These are phyloP conservation scores for Chlorencoelia australis DNA, from an alignment of 2,329 filamentous ascomycete genomes.

Conservation along the genomic window DNA sequence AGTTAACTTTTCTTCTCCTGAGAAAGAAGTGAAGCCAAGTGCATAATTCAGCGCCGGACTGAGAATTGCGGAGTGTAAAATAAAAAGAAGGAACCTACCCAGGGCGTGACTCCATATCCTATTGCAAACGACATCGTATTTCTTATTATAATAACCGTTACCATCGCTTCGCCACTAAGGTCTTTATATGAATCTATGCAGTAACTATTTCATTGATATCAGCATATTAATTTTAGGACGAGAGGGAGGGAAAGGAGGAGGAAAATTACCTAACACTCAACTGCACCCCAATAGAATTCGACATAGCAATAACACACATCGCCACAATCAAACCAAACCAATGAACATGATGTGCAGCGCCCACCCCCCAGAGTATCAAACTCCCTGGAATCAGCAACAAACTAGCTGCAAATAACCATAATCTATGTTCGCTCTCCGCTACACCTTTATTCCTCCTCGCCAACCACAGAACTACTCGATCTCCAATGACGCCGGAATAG, in stretches of 20 bases:
- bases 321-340: slow-evolving; percentile 37
- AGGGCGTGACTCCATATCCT: slow-evolving; percentile 40
- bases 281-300: slow-evolving; percentile 34
- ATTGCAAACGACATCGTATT: slow-evolving; percentile 42
- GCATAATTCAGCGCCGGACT: not conserved
- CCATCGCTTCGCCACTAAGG: slow-evolving; percentile 38
- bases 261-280: slow-evolving; percentile 32
- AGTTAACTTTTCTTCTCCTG: too few species aligned
- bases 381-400: slow-evolving; percentile 34
- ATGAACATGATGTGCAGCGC: slow-evolving; percentile 37
- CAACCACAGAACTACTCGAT: slow-evolving; percentile 27
- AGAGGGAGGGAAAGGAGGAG: too few species aligned
- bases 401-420: slow-evolving; percentile 27
- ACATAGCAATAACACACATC: slow-evolving; percentile 36
- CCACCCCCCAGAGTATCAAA: slow-evolving; percentile 41
- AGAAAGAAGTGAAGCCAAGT: not conserved
- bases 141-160: slow-evolving; percentile 37
- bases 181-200: slow-evolving; percentile 39
- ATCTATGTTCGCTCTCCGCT: slow-evolving; percentile 25
- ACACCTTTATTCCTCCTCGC: slow-evolving; percentile 33
- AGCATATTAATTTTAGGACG: too few species aligned
- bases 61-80: not conserved
- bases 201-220: too few species aligned
- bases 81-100: slow-evolving; percentile 23
- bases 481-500: slow-evolving; percentile 23